Evolutionary conservation across 257 asterid species (phyloP).

Genomic region (Rhazya stricta): DNA sequence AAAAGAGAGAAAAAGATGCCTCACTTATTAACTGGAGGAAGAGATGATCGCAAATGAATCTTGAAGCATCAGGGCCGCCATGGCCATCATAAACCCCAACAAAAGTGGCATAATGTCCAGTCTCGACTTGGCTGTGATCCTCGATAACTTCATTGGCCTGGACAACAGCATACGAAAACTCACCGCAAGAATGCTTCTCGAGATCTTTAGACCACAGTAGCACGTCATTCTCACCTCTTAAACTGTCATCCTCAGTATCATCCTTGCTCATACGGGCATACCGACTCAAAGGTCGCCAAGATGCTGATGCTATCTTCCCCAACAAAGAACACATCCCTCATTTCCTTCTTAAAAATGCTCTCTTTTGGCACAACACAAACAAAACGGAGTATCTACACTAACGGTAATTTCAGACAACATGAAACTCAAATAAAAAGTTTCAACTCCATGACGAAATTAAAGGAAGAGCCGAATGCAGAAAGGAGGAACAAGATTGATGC

Average conservation of each 20-base stretch:
- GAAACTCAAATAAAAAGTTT: not conserved
- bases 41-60: conserved; percentile 52
- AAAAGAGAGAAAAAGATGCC: conserved; percentile 19
- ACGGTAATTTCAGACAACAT: not conserved
- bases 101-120: conserved; percentile 56
- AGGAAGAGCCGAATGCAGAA: not conserved
- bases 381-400: not conserved
- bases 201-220: conserved; percentile 72
- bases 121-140: conserved; percentile 79
- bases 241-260: conserved; percentile 41
- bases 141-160: conserved; percentile 65
- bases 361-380: not conserved
- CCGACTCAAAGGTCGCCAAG: conserved; percentile 65
- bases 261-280: conserved; percentile 76
- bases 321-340: conserved; percentile 79
- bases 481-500: conserved; percentile 1
- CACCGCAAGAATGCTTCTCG: conserved; percentile 71
- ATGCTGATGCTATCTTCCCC: conserved; percentile 48
- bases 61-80: conserved; percentile 72
- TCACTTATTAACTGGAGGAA: conserved; percentile 52
- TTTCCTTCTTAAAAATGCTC: conserved; percentile 38
- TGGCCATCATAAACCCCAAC: conserved; percentile 88
- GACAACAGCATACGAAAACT: conserved; percentile 66
- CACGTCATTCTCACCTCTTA: conserved; percentile 50
- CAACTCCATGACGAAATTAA: not conserved